Evolutionary conservation across 345 rosid species (phyloP), one percentile per base, ranked within the genome.

Genomic region (Erysimum cheiranthoides): DNA sequence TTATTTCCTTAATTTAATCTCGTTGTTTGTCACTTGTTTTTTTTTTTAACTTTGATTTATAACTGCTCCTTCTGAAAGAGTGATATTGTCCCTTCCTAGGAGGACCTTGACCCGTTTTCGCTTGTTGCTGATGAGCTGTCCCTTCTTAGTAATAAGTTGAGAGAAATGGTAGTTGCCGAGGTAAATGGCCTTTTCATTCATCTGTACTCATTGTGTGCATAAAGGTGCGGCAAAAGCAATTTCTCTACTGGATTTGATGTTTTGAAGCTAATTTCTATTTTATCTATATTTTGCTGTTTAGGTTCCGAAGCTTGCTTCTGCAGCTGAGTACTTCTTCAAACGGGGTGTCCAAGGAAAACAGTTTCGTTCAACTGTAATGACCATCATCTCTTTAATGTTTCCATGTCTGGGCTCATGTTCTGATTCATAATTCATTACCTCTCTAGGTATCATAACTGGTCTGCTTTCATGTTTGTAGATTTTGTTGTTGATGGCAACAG

Each of bases 261-360:
- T 47, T 25, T 59, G 56, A 38, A 75, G 60, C 76, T 64, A 77
- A 61, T 5, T 59, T 43, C 12, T 53, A 35, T 11, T 30, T 64
- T 34, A 42, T 59, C 5, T 49, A 58, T 68, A n/a, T 69, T 51
- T 39, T 80, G 21, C 56, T 66, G 8, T 66, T 27, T 43, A 90
- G 99, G 99, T 95, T 63, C 99, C 98, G 3, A 88, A 89, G 84
- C 99, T 95, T 79, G 94, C 97, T 66, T 90, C 91, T 58, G 98
- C 99, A 72, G 98, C 98, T 60, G 98, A 95, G 78, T 95, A 89
- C 80, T 87, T 95, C 85, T 95, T 92, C 83, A 90, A 86, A 84
- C 54, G 84, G 83, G 97, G 97, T 18, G 97, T 87, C 43, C 96
- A 95, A 82, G 93, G 97, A 66, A 95, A 95, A 83, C 88, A 92